These are phyloP conservation scores for Podospora bellae-mahoneyi DNA, from an alignment of 495 filamentous ascomycete species.

Conservation along the genomic window DNA sequence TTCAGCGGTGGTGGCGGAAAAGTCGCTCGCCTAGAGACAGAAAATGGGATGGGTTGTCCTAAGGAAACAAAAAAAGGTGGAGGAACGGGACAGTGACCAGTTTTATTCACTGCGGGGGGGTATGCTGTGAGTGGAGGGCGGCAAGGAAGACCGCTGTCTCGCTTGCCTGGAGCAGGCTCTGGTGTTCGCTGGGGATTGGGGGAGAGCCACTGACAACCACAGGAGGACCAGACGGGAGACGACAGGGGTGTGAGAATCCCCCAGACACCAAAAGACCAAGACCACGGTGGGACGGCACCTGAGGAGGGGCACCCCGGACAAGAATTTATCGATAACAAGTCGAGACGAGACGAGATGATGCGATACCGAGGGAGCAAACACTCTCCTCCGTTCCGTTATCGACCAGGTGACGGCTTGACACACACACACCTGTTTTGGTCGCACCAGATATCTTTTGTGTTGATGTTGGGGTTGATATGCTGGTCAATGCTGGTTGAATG, in stretches of 20 bases:
- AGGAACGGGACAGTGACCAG: constrained; percentile 34
- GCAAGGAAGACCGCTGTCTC: constrained; percentile 28
- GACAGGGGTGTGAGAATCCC: constrained; percentile 4
- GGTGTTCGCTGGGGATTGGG: constrained; percentile 15
- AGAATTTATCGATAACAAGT: constrained; percentile 12
- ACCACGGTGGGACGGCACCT: background rate
- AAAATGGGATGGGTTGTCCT: constrained; percentile 30
- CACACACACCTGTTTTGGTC: constrained; percentile 15
- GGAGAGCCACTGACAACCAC: constrained; percentile 15
- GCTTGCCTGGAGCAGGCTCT: constrained; percentile 16
- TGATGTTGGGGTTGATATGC: constrained; percentile 4
- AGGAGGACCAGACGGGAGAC: constrained; percentile 16
- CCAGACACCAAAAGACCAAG: constrained; percentile 7
- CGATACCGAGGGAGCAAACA: constrained; percentile 5
- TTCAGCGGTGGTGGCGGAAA: constrained; percentile 20
- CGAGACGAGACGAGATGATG: background rate
- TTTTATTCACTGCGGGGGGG: constrained; percentile 39
- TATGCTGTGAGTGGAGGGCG: constrained; percentile 28
- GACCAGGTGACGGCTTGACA: constrained; percentile 28
- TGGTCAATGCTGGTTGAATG: background rate
- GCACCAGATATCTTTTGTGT: constrained; percentile 5
- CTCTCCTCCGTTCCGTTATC: constrained; percentile 17
- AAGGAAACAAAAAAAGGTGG: constrained; percentile 32
- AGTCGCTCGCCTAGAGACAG: constrained; percentile 16
- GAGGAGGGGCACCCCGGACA: constrained; percentile 6